Evolutionary conservation across 306 rosid genomes (phyloP).

Genomic region (Leucaena leucocephala): DNA sequence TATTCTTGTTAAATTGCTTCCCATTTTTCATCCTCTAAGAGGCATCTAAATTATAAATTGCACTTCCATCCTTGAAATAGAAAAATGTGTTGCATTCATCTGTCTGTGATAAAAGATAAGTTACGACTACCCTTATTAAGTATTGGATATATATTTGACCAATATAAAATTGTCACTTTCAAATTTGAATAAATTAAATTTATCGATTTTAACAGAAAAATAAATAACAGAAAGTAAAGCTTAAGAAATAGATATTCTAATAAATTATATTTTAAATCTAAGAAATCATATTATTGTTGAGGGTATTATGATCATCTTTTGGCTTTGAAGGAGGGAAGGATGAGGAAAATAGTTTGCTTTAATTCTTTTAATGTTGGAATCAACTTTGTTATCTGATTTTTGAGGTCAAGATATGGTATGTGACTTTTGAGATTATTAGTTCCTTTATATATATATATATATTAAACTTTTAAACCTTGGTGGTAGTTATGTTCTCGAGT

Average conservation of each 20-base stretch:
- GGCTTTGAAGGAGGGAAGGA: background rate
- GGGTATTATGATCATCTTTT: background rate
- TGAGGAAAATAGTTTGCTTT: background rate
- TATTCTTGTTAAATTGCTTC: background rate
- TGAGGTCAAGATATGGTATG: background rate
- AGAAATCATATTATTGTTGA: background rate
- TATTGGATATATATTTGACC: background rate
- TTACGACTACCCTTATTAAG: background rate
- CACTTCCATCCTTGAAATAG: background rate
- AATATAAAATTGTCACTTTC: background rate
- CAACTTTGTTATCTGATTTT: background rate
- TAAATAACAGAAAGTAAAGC: background rate
- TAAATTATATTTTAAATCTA: background rate
- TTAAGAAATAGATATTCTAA: background rate
- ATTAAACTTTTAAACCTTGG: background rate
- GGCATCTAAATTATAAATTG: background rate
- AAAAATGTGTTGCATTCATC: background rate
- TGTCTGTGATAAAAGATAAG: background rate
- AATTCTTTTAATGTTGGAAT: background rate
- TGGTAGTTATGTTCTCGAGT: background rate
- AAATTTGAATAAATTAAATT: background rate
- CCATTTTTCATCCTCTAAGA: background rate
- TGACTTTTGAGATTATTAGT: background rate
- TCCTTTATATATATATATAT: background rate
- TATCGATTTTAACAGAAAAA: background rate